Evolutionary conservation across 2,329 filamentous ascomycete species (phyloP), one percentile per base, ranked within the genome.

Genomic region (Phialophora verrucosa): DNA sequence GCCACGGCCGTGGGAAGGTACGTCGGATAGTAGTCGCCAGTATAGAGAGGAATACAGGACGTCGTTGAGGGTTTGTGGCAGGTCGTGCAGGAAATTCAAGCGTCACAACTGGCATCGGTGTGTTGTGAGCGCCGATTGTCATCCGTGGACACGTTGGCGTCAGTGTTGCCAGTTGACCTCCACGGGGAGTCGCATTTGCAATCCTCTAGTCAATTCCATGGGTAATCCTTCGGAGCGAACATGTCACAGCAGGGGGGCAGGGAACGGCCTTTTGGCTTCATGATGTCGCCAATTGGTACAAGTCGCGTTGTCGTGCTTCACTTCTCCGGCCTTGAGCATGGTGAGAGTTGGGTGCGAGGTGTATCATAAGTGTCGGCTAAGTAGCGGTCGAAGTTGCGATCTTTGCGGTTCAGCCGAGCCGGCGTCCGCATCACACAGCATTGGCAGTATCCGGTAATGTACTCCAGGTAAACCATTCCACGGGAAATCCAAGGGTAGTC

Each of bases 401-500:
- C 23, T 44, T 44, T 44, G 38, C 38, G 17, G 6, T n/a, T n/a
- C 38, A n/a, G 38, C 14, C 17, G 38, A 44, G 38, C n/a, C 17
- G 14, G 38, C 17, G 14, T 51, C 49, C 3, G 10, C 49, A 29
- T 51, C 23, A 51, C 38, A 50, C 17, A 35, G 27, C 57, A 59
- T 50, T 59, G 38, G 27, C 31, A 35, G 20, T 59, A 31, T 59
- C 27, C 44, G 27, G 57, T n/a, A n/a, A 27, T 32, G 32, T 17
- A 59, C 14, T 53, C n/a, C 20, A 10, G 29, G 49, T 27, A 51
- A 4, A 54, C 49, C 49, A 54, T 62, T 44, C 59, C 49, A 29
- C 17, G 35, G 32, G 2, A n/a, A 44, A 42, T 42, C 20, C 32
- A 59, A 20, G 20, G 29, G 14, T 53, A 35, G 47, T 49, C 59